Percentiles rank a stretch among this genome's conserved stretches.
These are phyloP conservation scores for Paracoccidioides lutzii DNA, from an alignment of 2,329 filamentous ascomycete genomes.

Conservation along the genomic window DNA sequence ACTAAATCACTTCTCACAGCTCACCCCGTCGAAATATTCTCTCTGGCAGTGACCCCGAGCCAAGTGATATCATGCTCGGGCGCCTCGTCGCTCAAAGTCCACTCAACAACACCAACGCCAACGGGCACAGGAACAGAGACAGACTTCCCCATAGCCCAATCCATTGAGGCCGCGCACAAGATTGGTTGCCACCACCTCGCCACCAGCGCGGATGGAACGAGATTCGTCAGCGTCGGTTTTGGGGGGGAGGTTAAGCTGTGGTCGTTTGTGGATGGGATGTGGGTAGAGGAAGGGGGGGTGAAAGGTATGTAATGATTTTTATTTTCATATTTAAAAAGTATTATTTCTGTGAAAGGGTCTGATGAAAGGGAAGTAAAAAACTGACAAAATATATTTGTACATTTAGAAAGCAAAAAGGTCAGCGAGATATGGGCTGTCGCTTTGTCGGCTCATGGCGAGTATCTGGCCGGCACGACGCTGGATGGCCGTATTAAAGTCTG, in stretches of 20 bases:
- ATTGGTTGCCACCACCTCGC: conserved; percentile 85
- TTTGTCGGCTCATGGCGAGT: conserved; percentile 70
- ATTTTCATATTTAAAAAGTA: background rate
- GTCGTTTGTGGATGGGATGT: conserved; percentile 46
- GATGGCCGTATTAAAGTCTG: conserved; percentile 84
- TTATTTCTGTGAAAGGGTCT: background rate
- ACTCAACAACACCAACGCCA: too few species aligned
- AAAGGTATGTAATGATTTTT: background rate
- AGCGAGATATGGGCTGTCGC: conserved; percentile 80
- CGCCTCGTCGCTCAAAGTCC: conserved; percentile 65
- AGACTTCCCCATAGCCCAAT: conserved; percentile 66
- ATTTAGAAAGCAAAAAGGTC: conserved; percentile 41
- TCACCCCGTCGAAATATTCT: conserved; percentile 74
- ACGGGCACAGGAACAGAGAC: too few species aligned
- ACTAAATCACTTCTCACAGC: too few species aligned
- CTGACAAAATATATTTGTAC: background rate
- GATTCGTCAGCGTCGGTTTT: conserved; percentile 76
- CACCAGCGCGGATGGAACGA: conserved; percentile 53
- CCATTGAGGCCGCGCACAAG: conserved; percentile 65
- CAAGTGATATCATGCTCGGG: conserved; percentile 75
- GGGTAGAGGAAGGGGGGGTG: conserved; percentile 39
- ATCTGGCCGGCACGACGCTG: conserved; percentile 74
- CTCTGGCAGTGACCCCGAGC: conserved; percentile 60
- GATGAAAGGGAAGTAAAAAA: background rate
- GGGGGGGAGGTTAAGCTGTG: conserved; percentile 80